phyloP scores from a whole-genome alignment of 441 rosid genomes.

The Gossypium schwendimanii region DNA sequence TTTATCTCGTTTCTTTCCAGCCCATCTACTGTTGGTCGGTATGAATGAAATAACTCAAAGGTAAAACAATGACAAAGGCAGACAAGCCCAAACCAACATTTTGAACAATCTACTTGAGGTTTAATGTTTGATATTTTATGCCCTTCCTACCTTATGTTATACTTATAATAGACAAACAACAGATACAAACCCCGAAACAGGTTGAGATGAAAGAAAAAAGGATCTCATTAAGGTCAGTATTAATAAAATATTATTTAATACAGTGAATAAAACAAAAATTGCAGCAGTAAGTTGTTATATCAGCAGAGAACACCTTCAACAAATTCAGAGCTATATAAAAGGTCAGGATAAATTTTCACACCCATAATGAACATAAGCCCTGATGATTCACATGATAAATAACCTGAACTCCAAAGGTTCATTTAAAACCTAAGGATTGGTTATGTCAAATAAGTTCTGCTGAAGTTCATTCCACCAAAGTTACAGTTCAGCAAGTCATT shows the following conservation, averaged over 20 bases:
- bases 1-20: background rate
- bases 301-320: background rate
- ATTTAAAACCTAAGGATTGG: background rate
- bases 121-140: background rate
- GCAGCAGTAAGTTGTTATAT: background rate
- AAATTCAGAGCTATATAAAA: background rate
- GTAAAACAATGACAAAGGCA: background rate
- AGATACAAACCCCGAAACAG: background rate
- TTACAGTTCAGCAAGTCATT: background rate
- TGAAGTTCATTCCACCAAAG: constrained; percentile 7
- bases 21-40: background rate
- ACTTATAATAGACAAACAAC: background rate
- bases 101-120: background rate
- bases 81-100: background rate
- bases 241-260: background rate
- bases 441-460: background rate
- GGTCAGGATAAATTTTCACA: background rate
- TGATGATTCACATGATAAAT: background rate
- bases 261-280: background rate
- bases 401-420: background rate
- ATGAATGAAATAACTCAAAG: background rate
- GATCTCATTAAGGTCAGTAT: background rate
- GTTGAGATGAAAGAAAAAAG: background rate
- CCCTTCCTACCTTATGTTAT: background rate
- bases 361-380: background rate